Base-by-base conservation (phyloP, 768 basidiomycete species). In the Suillus hirtellus region DNA sequence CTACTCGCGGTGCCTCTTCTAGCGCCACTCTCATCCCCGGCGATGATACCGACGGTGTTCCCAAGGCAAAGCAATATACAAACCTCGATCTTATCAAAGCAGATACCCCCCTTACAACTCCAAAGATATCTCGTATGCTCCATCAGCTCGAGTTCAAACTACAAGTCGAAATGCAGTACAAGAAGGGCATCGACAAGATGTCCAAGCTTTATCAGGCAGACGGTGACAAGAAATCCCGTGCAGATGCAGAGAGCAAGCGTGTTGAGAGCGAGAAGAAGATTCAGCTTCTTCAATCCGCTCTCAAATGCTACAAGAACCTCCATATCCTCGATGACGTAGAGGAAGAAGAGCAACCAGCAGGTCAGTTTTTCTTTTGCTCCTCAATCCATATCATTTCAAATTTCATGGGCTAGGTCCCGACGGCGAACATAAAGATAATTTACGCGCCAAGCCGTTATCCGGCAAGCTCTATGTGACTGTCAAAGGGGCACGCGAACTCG, bases 71-170 rank as follows among this genome's bases (percentile, higher is more conserved):
- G 77, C 85, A 86, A 63, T 92, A 91, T 73, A 86, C 87, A 66
- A 94, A 93, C 70, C 82, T 95, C 66, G 97, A 99, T 81, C 81
- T 99, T 66, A 94, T 97, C 77, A 96, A 96, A 78, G 95, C 95
- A 66, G 97, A 99, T 79, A 96, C 96, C 52, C 96, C 96, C 17
- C 87, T 96, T 72, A 95, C 95, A 21, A 90, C 96, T 2, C 90
- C 93, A 68, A 99, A 96, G 81, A 99, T 99, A 74, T 93, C 95
- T 47, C 87, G 87, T 69, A 98, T 99, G 96, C 86, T 99, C 58
- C 96, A 98, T 77, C 96, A 98, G 77, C 89, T 99, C 65, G 96
- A 99, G 78, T 99, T 98, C 86, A 99, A 99, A 80, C 88, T 98
- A 61, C 93, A 96, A 76, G 94, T 99, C 67, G 97, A 99, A 78